Evolutionary conservation across 306 rosid genomes (phyloP).

Genomic region (Prunus mira): DNA sequence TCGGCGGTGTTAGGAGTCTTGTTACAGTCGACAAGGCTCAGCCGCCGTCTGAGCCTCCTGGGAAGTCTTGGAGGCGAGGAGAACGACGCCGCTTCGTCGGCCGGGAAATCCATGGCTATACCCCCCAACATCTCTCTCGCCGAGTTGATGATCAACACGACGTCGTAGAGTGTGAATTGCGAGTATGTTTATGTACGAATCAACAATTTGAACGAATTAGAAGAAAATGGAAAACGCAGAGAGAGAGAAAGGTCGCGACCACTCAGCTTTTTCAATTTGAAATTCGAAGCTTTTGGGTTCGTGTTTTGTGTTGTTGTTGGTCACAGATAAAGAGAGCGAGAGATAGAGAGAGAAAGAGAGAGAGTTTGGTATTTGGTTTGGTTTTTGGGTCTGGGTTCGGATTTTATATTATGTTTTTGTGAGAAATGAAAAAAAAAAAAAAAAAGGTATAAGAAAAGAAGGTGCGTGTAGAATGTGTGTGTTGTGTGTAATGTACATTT

Average conservation of each 20-base stretch:
- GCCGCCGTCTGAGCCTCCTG: conserved; percentile 67
- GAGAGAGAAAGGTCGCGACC: conserved; percentile 14
- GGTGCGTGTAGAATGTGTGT: conserved; percentile 13
- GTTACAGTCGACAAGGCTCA: conserved; percentile 46
- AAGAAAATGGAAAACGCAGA: background rate
- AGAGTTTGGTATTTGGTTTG: conserved; percentile 13
- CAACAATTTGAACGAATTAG: background rate
- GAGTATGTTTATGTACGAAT: background rate
- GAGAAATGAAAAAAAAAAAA: background rate
- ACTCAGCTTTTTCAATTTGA: background rate
- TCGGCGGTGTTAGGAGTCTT: conserved; percentile 78
- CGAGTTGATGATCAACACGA: background rate
- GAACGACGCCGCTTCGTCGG: conserved; percentile 37
- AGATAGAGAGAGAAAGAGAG: background rate
- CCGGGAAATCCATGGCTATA: conserved; percentile 49
- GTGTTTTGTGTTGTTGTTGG: background rate
- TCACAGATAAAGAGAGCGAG: background rate
- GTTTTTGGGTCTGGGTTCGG: conserved; percentile 18
- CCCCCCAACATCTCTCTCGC: conserved; percentile 12
- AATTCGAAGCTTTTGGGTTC: background rate
- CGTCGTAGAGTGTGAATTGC: background rate
- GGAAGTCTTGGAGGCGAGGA: conserved; percentile 68
- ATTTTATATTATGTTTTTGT: background rate
- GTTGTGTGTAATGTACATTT: background rate
- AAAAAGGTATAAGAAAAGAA: conserved; percentile 8